Conservation (phyloP, 225 moss, liverwort and hornwort species). For the Pseudisothecium myosuroides region DNA sequence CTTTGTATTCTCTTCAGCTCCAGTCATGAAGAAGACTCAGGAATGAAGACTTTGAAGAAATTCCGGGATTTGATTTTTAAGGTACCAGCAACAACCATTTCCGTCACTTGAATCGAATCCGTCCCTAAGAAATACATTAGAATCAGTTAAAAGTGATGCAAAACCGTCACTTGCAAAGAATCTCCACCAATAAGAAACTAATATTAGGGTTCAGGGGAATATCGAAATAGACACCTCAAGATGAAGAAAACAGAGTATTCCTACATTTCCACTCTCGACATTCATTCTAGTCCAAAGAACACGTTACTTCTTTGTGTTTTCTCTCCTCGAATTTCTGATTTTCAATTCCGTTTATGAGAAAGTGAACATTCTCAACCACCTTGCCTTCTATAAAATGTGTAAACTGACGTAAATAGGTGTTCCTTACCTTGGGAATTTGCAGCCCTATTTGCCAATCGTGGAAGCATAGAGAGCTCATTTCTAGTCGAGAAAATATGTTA, state of each 20-base stretch:
- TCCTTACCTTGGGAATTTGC: background rate
- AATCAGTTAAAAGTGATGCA: background rate
- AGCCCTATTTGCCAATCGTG: background rate
- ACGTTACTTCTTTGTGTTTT: background rate
- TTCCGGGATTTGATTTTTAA: background rate
- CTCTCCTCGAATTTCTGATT: background rate
- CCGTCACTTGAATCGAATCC: background rate
- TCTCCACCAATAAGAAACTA: background rate
- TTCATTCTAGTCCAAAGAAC: background rate
- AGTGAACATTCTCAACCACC: background rate
- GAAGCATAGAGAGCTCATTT: conserved; percentile 1
- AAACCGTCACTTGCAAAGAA: background rate
- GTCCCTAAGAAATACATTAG: background rate
- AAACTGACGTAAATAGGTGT: no score
- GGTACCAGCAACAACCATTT: background rate
- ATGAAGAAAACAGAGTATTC: background rate
- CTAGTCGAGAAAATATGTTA: background rate
- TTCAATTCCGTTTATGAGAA: background rate
- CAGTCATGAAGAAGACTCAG: background rate
- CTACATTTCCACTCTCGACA: background rate
- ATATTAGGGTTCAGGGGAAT: background rate
- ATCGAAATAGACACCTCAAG: background rate
- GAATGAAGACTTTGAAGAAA: background rate
- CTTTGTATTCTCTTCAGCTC: background rate
- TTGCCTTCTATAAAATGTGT: background rate